Percentiles rank a stretch among this genome's conserved stretches.
Conservation (phyloP, 108 stramenopile species). For the Cyclotella cryptica region DNA sequence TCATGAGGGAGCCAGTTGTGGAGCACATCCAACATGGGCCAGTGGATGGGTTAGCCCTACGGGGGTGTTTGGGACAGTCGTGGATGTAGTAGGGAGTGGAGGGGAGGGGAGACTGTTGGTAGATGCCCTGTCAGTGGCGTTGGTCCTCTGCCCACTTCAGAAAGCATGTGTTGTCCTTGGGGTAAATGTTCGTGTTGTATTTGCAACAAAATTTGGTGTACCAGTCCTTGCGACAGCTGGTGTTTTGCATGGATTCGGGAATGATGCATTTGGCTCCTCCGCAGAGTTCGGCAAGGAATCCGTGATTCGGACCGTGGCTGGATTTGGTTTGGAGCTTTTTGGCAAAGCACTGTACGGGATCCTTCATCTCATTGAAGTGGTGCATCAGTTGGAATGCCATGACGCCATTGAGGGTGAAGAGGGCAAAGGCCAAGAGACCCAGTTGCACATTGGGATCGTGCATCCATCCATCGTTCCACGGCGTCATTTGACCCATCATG, state of each 20-base stretch:
- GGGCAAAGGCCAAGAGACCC: conserved; percentile 25
- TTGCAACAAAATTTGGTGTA: conserved; percentile 64
- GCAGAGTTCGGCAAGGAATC: conserved; percentile 21
- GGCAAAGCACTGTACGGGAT: conserved; percentile 8
- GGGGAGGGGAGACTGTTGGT: conserved; percentile 18
- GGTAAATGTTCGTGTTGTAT: conserved; percentile 55
- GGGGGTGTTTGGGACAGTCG: conserved; percentile 84
- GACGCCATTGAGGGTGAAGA: conserved; percentile 26
- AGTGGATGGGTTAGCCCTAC: conserved; percentile 76
- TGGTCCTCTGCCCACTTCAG: conserved; percentile 25
- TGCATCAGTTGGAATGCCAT: conserved; percentile 18
- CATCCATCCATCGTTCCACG: not conserved
- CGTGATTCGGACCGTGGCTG: not conserved
- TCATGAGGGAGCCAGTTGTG: conserved; percentile 75
- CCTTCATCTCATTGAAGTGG: not conserved
- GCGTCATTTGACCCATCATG: not conserved
- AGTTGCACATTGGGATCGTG: conserved; percentile 17
- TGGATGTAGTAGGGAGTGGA: conserved; percentile 65
- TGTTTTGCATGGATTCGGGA: conserved; percentile 61
- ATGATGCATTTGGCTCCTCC: conserved; percentile 51
- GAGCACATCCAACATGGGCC: conserved; percentile 74
- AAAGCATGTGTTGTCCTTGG: conserved; percentile 53
- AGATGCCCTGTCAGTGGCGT: conserved; percentile 26
- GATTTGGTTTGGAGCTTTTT: conserved; percentile 17
- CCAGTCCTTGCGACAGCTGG: conserved; percentile 62